Conservation (phyloP, 257 asterid genomes). For the Salvia miltiorrhiza region DNA sequence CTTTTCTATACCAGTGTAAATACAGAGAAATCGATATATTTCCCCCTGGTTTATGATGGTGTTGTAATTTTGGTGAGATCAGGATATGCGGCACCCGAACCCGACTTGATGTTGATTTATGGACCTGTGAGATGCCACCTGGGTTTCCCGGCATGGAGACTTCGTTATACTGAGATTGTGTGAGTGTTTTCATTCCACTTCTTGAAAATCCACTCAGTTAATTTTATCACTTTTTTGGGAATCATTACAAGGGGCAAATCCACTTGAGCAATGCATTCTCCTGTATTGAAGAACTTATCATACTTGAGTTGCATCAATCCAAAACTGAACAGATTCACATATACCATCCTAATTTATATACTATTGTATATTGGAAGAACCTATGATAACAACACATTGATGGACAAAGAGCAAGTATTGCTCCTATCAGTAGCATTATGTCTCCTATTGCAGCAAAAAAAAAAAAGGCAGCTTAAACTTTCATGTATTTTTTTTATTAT, state of each 20-base stretch:
- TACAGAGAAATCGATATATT: neutral
- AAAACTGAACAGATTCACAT: neutral
- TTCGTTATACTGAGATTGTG: constrained; percentile 95
- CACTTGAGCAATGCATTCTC: neutral
- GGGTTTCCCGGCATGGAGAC: constrained; percentile 96
- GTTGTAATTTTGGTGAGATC: constrained; percentile 27
- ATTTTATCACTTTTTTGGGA: neutral
- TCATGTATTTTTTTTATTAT: neutral
- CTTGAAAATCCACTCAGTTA: neutral
- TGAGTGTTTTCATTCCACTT: constrained; percentile 36
- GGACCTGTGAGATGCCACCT: constrained; percentile 91
- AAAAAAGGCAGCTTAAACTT: neutral
- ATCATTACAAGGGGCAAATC: neutral
- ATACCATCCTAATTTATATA: neutral
- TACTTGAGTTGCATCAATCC: constrained; percentile 11
- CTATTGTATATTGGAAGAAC: neutral
- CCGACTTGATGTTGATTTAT: constrained; percentile 82
- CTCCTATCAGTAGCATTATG: neutral
- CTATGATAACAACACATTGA: too few relatives aligned
- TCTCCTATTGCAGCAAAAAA: neutral
- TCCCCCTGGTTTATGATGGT: neutral
- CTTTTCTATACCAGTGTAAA: neutral
- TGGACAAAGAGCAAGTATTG: neutral
- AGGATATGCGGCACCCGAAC: constrained; percentile 70
- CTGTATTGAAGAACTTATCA: neutral